A percentile compares a stretch with the other conserved stretches of the same genome.
phyloP scores from a whole-genome alignment of 2,329 filamentous ascomycete genomes.

The Monilinia fructicola region DNA sequence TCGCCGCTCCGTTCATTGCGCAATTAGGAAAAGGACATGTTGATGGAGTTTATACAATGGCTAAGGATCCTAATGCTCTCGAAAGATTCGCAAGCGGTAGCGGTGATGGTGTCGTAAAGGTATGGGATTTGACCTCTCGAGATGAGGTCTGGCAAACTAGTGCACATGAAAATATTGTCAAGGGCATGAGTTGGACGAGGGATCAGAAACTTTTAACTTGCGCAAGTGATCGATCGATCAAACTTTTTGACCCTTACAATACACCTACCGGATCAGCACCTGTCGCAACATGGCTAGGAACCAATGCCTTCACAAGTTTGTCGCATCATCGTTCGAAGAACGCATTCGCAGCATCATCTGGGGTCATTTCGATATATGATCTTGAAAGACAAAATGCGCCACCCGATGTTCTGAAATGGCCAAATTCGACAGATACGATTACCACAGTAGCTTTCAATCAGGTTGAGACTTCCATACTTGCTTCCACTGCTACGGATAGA shows the following conservation, averaged over 20 bases:
- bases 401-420: constrained; percentile 82
- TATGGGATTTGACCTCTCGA: constrained; percentile 76
- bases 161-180: constrained; percentile 92
- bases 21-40: constrained; percentile 90
- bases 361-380: constrained; percentile 84
- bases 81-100: constrained; percentile 78
- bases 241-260: constrained; percentile 88
- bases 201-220: constrained; percentile 85
- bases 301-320: constrained; percentile 77
- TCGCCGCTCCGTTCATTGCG: constrained; percentile 77
- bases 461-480: constrained; percentile 87
- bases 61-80: constrained; percentile 74
- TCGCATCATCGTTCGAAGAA: constrained; percentile 78
- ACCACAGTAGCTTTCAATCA: constrained; percentile 88
- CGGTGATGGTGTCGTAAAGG: constrained; percentile 91
- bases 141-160: constrained; percentile 75
- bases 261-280: constrained; percentile 67
- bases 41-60: constrained; percentile 81
- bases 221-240: constrained; percentile 80
- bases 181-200: constrained; percentile 84
- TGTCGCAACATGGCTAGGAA: constrained; percentile 79
- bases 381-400: constrained; percentile 77
- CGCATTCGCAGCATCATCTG: constrained; percentile 77
- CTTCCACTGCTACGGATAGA: constrained; percentile 80
- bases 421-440: constrained; percentile 86